A percentile compares a stretch with the other conserved stretches of the same genome.
Evolutionary conservation across 352 stramenopile genomes (phyloP).

Genomic region (Phytopythium montanum): DNA sequence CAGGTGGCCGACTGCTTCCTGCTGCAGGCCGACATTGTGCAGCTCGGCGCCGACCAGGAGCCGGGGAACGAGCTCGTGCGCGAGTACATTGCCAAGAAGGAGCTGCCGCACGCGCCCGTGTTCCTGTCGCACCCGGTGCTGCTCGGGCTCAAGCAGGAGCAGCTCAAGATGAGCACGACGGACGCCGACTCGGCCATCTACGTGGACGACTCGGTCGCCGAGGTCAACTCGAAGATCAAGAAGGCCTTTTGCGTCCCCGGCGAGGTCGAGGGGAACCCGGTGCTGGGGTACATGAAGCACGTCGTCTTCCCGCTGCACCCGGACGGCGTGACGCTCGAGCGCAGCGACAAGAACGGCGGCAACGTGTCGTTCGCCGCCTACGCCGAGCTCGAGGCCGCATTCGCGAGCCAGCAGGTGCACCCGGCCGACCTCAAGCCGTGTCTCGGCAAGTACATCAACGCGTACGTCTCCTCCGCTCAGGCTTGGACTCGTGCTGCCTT

Average conservation of each 20-base stretch:
- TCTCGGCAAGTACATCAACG: slow-evolving; percentile 92
- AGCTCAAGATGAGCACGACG: slow-evolving; percentile 99
- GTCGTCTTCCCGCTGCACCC: slow-evolving; percentile 90
- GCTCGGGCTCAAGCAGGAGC: slow-evolving; percentile 96
- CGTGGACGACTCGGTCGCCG: slow-evolving; percentile 94
- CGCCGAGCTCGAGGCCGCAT: slow-evolving; percentile 91
- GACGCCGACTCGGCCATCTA: slow-evolving; percentile 98
- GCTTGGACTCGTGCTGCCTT: background rate
- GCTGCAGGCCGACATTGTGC: slow-evolving; percentile 98
- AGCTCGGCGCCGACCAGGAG: slow-evolving; percentile 97
- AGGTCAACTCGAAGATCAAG: slow-evolving; percentile 98
- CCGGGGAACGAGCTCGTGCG: slow-evolving; percentile 94
- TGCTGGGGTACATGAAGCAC: slow-evolving; percentile 96
- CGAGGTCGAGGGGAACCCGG: slow-evolving; percentile 90
- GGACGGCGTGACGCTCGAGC: slow-evolving; percentile 68
- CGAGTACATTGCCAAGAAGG: slow-evolving; percentile 95
- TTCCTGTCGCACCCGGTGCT: slow-evolving; percentile 98
- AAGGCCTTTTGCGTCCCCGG: slow-evolving; percentile 96
- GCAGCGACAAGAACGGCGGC: slow-evolving; percentile 82
- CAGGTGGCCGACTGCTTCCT: slow-evolving; percentile 99
- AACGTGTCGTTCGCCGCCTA: slow-evolving; percentile 89
- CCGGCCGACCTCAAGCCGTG: slow-evolving; percentile 96
- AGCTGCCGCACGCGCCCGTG: slow-evolving; percentile 66
- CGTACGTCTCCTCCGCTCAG: slow-evolving; percentile 14
- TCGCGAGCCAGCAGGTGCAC: slow-evolving; percentile 90